A percentile compares a stretch with the other conserved stretches of the same genome.
Evolutionary conservation across 805 yeast genomes (phyloP).

Genomic region (Trichomonascus vanleenenianus): DNA sequence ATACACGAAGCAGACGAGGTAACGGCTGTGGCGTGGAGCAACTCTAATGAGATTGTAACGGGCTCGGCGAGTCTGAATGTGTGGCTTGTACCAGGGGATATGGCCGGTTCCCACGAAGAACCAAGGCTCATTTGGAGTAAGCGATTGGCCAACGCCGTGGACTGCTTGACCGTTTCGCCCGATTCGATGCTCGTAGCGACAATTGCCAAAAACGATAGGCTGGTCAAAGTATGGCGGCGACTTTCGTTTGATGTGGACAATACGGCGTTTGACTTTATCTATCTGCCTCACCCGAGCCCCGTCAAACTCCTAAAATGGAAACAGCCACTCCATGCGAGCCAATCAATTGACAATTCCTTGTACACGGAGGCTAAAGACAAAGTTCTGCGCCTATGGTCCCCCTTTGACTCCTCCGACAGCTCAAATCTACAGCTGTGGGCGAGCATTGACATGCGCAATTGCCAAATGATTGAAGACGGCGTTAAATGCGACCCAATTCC

Average conservation of each 20-base stretch:
- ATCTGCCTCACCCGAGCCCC: slow-evolving; percentile 55
- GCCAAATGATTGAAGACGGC: slow-evolving; percentile 27
- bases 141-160: slow-evolving; percentile 54
- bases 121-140: slow-evolving; percentile 34
- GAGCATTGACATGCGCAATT: slow-evolving; percentile 39
- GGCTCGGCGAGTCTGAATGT: slow-evolving; percentile 53
- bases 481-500: slow-evolving; percentile 16
- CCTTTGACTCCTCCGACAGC: slow-evolving; percentile 16
- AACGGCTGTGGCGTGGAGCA: slow-evolving; percentile 49
- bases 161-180: slow-evolving; percentile 50
- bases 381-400: slow-evolving; percentile 55
- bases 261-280: slow-evolving; percentile 58
- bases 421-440: slow-evolving; percentile 29
- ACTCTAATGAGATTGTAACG: slow-evolving; percentile 45
- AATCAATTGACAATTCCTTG: slow-evolving; percentile 44
- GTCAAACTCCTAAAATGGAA: slow-evolving; percentile 32
- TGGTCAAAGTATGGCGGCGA: slow-evolving; percentile 75
- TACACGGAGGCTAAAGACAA: slow-evolving; percentile 50
- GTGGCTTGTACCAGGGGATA: slow-evolving; percentile 30
- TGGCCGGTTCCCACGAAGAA: no score
- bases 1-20: slow-evolving; percentile 25
- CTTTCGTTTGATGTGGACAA: slow-evolving; percentile 57
- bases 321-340: slow-evolving; percentile 28
- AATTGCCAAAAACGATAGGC: slow-evolving; percentile 51
- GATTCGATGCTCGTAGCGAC: slow-evolving; percentile 63